These are phyloP conservation scores for Calonectria pteridis DNA, from an alignment of 2,329 filamentous ascomycete species.

Conservation along the genomic window DNA sequence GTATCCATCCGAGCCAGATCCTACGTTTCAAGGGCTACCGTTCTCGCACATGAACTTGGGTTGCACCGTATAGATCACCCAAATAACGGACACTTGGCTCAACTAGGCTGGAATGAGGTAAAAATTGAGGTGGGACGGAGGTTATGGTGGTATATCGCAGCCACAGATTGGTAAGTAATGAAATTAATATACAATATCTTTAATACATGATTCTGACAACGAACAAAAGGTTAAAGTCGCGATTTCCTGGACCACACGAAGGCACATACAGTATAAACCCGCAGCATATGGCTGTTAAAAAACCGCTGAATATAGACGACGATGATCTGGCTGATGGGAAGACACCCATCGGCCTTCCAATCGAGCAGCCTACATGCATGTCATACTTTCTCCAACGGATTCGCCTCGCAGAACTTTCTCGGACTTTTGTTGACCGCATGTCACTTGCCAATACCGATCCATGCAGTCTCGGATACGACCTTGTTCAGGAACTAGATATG, in stretches of 20 bases:
- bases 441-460: constrained; percentile 39
- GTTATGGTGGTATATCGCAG: constrained; percentile 59
- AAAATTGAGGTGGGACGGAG: constrained; percentile 54
- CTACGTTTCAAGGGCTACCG: neutral
- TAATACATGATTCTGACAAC: constrained; percentile 18
- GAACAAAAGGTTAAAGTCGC: constrained; percentile 49
- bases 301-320: constrained; percentile 55
- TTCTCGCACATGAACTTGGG: constrained; percentile 37
- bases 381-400: constrained; percentile 55
- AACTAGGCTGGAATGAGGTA: constrained; percentile 37
- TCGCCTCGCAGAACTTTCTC: constrained; percentile 53
- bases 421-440: constrained; percentile 50
- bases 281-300: constrained; percentile 53
- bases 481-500: constrained; percentile 50
- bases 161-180: constrained; percentile 53
- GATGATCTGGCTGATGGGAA: constrained; percentile 49
- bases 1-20: constrained; percentile 16
- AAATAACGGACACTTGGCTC: constrained; percentile 29
- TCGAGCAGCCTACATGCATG: constrained; percentile 49
- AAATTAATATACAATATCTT: too few relatives aligned
- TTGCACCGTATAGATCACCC: constrained; percentile 55
- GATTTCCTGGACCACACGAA: constrained; percentile 52
- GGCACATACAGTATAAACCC: constrained; percentile 53
- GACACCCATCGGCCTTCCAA: constrained; percentile 46
- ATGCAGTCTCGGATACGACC: constrained; percentile 49